Evolutionary conservation across 1,284 basidiomycete genomes (phyloP), one percentile per base, ranked within the genome.

Genomic region (Tremellales sp.): DNA sequence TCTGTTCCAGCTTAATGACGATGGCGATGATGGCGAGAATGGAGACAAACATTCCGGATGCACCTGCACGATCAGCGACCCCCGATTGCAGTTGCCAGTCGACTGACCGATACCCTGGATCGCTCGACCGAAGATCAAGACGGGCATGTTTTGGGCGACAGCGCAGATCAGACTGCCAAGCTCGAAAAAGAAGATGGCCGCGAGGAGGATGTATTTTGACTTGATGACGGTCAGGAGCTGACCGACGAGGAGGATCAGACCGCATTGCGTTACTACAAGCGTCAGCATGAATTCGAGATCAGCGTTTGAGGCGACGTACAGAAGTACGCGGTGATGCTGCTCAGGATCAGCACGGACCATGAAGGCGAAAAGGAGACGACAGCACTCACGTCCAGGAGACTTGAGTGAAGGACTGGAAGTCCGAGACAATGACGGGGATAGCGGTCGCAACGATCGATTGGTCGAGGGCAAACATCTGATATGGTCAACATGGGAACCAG

Each of bases 61-160:
- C 54, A 40, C 59, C 52, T 51, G 37, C 7, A 17, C 33, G 3
- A 17, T 45, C 46, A 51, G 46, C 19, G 24, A n/a, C 10, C 4
- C 13, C n/a, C 25, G 21, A 35, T 8, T 10, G 10, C 17, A 22
- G 39, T 22, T 7, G 24, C 25, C 33, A 17, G 49, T 45, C 21
- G 40, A 58, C 29, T 54, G 53, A 49, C 68, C 68, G 19, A 71
- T 60, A 46, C 69, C 69, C 52, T 71, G 69, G 25, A 81, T 62
- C 0, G 78, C 78, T 37, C 80, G 70, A 1, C 77, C 78, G 40
- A 80, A 72, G 55, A 82, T 80, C 41, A 81, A 60, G 31, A 76
- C 60, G 26, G 57, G 48, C 56, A 72, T 67, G 26, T 48, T 52
- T 24, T 63, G 73, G 0, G 79, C 70, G 12, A 78, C 75, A n/a